Conservation (phyloP, 2,329 filamentous ascomycete species). For the Exophiala alcalophila region DNA sequence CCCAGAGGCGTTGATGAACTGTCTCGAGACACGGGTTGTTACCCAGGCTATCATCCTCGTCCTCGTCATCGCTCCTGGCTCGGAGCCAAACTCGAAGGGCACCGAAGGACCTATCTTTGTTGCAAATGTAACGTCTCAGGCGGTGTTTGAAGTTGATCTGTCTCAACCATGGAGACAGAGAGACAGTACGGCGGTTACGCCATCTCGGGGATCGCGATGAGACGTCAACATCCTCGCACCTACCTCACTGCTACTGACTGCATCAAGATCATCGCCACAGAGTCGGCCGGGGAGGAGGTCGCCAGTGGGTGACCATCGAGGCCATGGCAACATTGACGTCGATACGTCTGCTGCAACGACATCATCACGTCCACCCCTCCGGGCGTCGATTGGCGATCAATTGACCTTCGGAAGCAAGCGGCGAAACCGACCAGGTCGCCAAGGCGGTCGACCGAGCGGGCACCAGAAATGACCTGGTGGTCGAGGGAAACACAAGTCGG, state of each 20-base stretch:
- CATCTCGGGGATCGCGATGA: not conserved
- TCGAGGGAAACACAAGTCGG: too few species aligned
- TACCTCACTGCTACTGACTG: too few species aligned
- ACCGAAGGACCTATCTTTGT: too few species aligned
- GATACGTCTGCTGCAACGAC: slow-evolving; percentile 10
- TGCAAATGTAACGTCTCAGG: too few species aligned
- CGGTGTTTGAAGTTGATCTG: not conserved
- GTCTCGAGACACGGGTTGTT: too few species aligned
- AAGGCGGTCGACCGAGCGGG: slow-evolving; percentile 11
- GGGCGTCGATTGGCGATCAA: slow-evolving; percentile 17
- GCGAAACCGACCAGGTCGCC: slow-evolving; percentile 18
- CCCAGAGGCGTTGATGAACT: too few species aligned
- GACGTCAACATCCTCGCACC: not conserved
- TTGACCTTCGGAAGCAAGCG: not conserved
- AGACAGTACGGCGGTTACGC: not conserved
- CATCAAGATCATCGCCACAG: not conserved
- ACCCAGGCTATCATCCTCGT: too few species aligned
- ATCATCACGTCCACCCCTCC: slow-evolving; percentile 10
- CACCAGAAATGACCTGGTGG: too few species aligned
- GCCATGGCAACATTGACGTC: not conserved
- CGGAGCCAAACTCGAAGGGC: too few species aligned
- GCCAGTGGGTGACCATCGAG: not conserved
- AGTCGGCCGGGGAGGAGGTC: not conserved
- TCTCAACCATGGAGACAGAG: not conserved
- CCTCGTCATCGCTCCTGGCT: too few species aligned